Base-by-base conservation (phyloP, 2,329 filamentous ascomycete species). In the Colletotrichum sp. region DNA sequence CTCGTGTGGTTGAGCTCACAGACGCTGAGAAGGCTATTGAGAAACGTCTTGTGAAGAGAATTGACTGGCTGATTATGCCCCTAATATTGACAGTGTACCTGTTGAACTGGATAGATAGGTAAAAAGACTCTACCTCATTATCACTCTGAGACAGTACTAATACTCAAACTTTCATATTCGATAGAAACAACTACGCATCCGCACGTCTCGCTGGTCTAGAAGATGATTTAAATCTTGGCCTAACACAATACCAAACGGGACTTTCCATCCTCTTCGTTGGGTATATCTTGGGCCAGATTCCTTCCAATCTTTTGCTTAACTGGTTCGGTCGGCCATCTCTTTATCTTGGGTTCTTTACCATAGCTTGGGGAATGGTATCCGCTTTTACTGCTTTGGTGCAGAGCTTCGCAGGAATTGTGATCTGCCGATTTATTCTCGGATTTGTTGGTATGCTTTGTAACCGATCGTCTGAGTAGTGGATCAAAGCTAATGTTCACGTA, bases 321-420 rank as follows among this genome's bases (percentile, higher is more conserved):
- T 78, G 78, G 15, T 71, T 82, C n/a, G 84, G 86, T 30, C 75
- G 76, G 12, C 82, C 83, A 5, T 81, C 80, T 3, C 75, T 74
- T 32, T 84, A 83, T 67, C 77, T 83, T 2, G 79, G 86, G 6
- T 86, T 85, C 77, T 88, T 87, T 77, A 84, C 73, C 15, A 72
- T 76, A 18, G 69, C 73, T 7, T 76, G 73, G 73, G 69, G 73
- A 12, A 26, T 76, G 24, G 73, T 76, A 10, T 72, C 73, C 22
- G 73, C 79, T 4, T 78, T 80, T 6, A 85, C 84, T 13, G 83
- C 81, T 16, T 80, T 80, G 8, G 81, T 81, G 6, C 79, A 82
- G 30, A 83, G 78, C 77, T 86, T 83, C 65, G 80, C 79, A 8
- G 84, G 83, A 26, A 79, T 86, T 44, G 79, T 86, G 0, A 82